A percentile compares a stretch with the other conserved stretches of the same genome.
phyloP scores from a whole-genome alignment of 2,329 filamentous ascomycete genomes.

The Colletotrichum sidae region DNA sequence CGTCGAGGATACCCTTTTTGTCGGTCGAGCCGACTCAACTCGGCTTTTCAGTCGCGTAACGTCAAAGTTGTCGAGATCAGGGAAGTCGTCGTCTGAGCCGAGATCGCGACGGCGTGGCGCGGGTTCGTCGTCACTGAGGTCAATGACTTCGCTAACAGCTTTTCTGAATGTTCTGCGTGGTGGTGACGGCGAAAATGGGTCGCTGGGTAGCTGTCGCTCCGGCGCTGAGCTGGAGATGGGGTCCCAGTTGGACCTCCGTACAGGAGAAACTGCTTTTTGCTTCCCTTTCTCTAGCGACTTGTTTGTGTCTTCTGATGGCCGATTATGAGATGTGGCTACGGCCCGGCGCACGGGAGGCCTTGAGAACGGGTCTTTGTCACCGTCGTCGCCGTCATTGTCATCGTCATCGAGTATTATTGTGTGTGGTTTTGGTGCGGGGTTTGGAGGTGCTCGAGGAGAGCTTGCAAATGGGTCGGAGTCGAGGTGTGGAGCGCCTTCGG shows the following conservation, averaged over 20 bases:
- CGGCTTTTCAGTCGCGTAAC: constrained; percentile 42
- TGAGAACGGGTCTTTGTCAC: constrained; percentile 10
- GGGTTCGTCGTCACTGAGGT: constrained; percentile 47
- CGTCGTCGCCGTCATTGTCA: constrained; percentile 25
- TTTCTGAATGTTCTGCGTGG: constrained; percentile 11
- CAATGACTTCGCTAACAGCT: constrained; percentile 44
- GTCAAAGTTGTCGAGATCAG: constrained; percentile 57
- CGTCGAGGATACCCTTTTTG: constrained; percentile 5
- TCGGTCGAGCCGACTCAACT: constrained; percentile 39
- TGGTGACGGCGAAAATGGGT: constrained; percentile 29
- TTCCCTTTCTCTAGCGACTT: constrained; percentile 11
- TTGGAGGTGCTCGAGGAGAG: constrained; percentile 36
- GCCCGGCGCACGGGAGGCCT: constrained; percentile 1
- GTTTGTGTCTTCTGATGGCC: not conserved
- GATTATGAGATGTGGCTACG: not conserved
- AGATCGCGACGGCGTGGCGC: not conserved
- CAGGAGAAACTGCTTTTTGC: constrained; percentile 38
- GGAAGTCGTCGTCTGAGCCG: constrained; percentile 60
- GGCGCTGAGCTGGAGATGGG: constrained; percentile 67
- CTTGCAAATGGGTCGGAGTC: constrained; percentile 41
- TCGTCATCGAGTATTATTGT: constrained; percentile 22
- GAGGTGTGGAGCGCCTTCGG: not conserved
- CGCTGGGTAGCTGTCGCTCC: constrained; percentile 41
- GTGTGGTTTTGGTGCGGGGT: constrained; percentile 5
- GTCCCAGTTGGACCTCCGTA: constrained; percentile 54